Percentiles rank a stretch among this genome's conserved stretches.
Conservation (phyloP, 805 yeast species). For the Ogataea henricii region DNA sequence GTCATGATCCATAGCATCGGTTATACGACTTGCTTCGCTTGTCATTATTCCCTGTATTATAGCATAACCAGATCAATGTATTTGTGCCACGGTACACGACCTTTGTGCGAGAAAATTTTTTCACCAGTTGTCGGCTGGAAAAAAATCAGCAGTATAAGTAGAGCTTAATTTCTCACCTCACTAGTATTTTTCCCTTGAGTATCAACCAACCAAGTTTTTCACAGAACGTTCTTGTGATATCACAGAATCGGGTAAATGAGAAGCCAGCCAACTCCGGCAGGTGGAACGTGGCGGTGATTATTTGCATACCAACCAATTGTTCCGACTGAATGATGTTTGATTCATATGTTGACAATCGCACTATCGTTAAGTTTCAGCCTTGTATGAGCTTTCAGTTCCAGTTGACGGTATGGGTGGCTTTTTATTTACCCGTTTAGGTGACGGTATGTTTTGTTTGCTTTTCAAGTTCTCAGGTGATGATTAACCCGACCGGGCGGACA, state of each 20-base stretch:
- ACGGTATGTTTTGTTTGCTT: slow-evolving; percentile 2
- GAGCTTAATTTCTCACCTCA: neutral
- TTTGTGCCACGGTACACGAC: slow-evolving; percentile 1
- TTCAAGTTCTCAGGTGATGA: slow-evolving; percentile 31
- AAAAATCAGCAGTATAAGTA: slow-evolving; percentile 5
- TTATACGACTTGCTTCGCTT: neutral
- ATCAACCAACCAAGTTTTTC: neutral
- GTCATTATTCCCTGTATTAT: too few species aligned
- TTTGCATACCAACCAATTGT: slow-evolving; percentile 57
- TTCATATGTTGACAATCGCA: slow-evolving; percentile 53
- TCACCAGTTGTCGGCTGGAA: neutral
- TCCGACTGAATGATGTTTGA: slow-evolving; percentile 52
- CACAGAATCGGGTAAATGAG: slow-evolving; percentile 2
- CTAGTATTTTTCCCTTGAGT: too few species aligned
- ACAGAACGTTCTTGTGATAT: neutral
- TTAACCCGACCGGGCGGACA: slow-evolving; percentile 55
- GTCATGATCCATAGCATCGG: too few species aligned
- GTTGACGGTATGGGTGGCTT: slow-evolving; percentile 6
- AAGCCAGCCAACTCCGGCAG: slow-evolving; percentile 10
- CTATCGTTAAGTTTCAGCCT: slow-evolving; percentile 64
- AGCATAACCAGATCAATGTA: slow-evolving; percentile 1
- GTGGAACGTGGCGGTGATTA: slow-evolving; percentile 44
- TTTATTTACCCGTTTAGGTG: slow-evolving; percentile 17
- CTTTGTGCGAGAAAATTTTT: slow-evolving; percentile 3
- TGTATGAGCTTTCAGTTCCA: slow-evolving; percentile 46